Evolutionary conservation across 1,139 yeast species (phyloP), one percentile per base, ranked within the genome.

Genomic region (Magnusiomyces sp.): DNA sequence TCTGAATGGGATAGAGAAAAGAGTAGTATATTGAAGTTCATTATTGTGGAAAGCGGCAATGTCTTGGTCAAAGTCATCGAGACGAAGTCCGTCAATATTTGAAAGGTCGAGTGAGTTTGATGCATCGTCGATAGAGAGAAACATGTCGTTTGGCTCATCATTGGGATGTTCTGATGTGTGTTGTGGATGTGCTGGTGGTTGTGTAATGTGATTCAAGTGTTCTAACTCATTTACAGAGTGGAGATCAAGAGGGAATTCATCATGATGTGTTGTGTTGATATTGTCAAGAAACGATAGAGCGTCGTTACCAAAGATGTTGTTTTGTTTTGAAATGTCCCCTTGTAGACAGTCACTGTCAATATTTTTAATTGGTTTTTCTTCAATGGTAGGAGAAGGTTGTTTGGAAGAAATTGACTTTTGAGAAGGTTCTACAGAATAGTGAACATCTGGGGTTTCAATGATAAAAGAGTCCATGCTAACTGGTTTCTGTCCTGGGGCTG

Each of bases 401-500:
- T 7, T 23, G 7, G 29, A 23, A 5, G 29, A 23, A 7, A 7
- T 23, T 23, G 29, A 4, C 7, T 23, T 23, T 23, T 23, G 29
- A 23, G 29, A 23, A 23, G 29, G 7, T 4, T 23, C 29, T 4
- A 23, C 29, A 23, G 41, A 37, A 34, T 47, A 50, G 33, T 46
- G 41, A 17, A 47, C 36, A 31, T 46, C 38, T 2, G 54, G 56
- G 45, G 54, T 55, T 48, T 58, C 61, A 13, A 54, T 33, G n/a
- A 58, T 51, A 48, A 58, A 58, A 7, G 58, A 54, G 11, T 50
- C 50, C 33, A 43, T 52, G 16, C 38, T 36, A 13, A 56, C 51
- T 17, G 56, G 57, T 33, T 49, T 43, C 46, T 59, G 61, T 29
- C 56, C 49, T 1, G 61, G 59, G 10, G 59, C 52, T 9, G 62